Evolutionary conservation across 495 filamentous ascomycete genomes (phyloP), one percentile per base, ranked within the genome.

Genomic region (Aspergillus diversus): DNA sequence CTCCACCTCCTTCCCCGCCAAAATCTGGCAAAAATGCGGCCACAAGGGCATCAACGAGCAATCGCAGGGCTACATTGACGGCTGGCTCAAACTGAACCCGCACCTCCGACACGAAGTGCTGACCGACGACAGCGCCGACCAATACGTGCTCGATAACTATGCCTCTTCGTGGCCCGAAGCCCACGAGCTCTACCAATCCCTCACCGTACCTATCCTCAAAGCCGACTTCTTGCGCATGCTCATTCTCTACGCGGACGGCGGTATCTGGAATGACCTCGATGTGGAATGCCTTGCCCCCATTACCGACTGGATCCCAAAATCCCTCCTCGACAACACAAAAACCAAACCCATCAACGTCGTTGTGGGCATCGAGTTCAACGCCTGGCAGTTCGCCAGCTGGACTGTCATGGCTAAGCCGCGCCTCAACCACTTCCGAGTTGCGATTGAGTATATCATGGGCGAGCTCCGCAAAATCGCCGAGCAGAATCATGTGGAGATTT

Each of bases 231-330:
- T 81, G 7, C 71, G 78, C 31, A 76, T 81, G 60, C 56, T 80
- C 11, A 66, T 81, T 13, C 58, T 82, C 27, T 71, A 69, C 47
- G 62, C 63, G 27, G 73, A 81, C 21, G 80, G 80, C 1, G 80
- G 80, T 4, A 72, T 82, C 11, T 83, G 79, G 71, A 76, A 66
- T 21, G 80, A 83, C 62, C 69, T 81, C 5, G 78, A 82, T 43
- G 75, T 77, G 4, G 57, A 66, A 13, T 73, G 68, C 52, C 63
- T 76, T 17, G 54, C 61, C 33, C 76, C 77, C 1, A 71, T 83
- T 11, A 35, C 66, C 15, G 62, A 71, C 0, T 83, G 79, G 77
- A 64, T 81, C 12, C 79, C 79, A 5, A 55, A 63, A 2, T 17
- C 69, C 21, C 72, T 71, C 46, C 17, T 52, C 39, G 34, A 34